These are phyloP conservation scores for Vicia sativa DNA, from an alignment of 306 rosid genomes.

Conservation along the genomic window DNA sequence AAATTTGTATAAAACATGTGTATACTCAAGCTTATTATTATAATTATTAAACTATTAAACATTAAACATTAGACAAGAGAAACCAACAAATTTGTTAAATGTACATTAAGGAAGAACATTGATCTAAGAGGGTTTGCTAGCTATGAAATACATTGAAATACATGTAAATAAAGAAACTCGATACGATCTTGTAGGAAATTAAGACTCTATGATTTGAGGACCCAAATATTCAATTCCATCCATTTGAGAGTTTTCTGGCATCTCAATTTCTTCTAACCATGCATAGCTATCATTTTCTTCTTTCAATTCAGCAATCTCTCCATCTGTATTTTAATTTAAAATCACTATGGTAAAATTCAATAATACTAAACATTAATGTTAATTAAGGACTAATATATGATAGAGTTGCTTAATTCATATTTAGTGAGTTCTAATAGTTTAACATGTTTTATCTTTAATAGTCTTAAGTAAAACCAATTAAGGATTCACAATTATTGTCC, in stretches of 20 bases:
- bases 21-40: neutral
- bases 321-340: slow-evolving; percentile 41
- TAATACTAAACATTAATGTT: neutral
- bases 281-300: slow-evolving; percentile 48
- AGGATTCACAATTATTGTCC: neutral
- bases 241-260: slow-evolving; percentile 67
- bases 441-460: neutral
- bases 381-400: too few relatives aligned
- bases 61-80: neutral
- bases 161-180: neutral
- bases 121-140: slow-evolving; percentile 19
- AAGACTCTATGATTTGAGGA: slow-evolving; percentile 52
- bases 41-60: neutral
- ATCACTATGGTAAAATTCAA: neutral
- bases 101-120: slow-evolving; percentile 20
- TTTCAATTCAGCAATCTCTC: slow-evolving; percentile 33
- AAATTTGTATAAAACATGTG: neutral
- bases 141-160: slow-evolving; percentile 5
- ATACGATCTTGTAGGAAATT: neutral
- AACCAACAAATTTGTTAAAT: slow-evolving; percentile 27
- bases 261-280: slow-evolving; percentile 81
- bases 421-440: neutral
- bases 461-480: neutral
- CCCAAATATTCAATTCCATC: slow-evolving; percentile 72
- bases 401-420: neutral